Conservation (phyloP, 140 eudicot species). For the Cichorium intybus region DNA sequence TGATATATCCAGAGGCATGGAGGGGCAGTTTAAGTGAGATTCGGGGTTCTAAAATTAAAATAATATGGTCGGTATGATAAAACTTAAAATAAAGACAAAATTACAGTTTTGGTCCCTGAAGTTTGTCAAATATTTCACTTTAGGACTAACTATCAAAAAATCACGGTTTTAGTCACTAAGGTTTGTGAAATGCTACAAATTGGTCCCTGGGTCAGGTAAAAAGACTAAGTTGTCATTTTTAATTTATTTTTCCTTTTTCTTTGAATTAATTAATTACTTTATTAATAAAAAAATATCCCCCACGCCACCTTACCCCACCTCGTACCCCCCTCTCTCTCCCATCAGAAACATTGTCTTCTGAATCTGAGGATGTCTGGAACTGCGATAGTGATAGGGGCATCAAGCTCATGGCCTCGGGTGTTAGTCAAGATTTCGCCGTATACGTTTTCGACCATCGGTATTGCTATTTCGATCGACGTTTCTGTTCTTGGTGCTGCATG, state of each 20-base stretch:
- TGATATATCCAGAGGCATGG: neutral
- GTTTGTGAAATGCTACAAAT: no score
- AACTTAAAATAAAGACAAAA: no score
- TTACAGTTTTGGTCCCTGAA: no score
- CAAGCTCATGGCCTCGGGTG: slow-evolving; percentile 89
- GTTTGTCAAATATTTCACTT: no score
- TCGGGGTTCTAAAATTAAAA: neutral
- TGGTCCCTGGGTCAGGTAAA: no score
- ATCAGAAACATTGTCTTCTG: slow-evolving; percentile 21
- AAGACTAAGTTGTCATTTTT: no score
- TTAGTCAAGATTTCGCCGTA: slow-evolving; percentile 85
- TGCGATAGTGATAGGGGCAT: slow-evolving; percentile 37
- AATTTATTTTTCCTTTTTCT: no score
- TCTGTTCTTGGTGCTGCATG: slow-evolving; percentile 99
- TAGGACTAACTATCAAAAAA: no score
- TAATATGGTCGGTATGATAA: neutral
- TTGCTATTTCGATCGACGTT: slow-evolving; percentile 90
- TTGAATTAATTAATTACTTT: no score
- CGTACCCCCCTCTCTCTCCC: slow-evolving; percentile 13
- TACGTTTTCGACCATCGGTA: slow-evolving; percentile 87
- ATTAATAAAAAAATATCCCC: no score
- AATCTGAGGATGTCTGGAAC: slow-evolving; percentile 43
- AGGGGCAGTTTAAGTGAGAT: neutral
- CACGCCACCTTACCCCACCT: no score
- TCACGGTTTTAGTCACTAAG: no score